Evolutionary conservation across 257 asterid genomes (phyloP), one percentile per base, ranked within the genome.

Genomic region (Salvia splendens): DNA sequence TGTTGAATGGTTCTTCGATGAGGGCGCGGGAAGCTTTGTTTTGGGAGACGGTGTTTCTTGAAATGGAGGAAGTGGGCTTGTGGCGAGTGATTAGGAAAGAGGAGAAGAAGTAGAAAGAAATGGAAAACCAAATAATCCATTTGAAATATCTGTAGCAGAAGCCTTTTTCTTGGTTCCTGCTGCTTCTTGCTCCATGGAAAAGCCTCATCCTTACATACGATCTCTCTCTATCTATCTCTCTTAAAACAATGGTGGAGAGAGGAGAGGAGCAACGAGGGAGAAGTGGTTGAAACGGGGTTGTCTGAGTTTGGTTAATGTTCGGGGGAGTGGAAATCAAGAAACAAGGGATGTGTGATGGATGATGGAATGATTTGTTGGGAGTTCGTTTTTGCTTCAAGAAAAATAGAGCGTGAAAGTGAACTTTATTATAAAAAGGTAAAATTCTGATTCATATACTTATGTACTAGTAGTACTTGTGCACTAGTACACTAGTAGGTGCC

Each of bases 111-210:
- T 80, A 91, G 12, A 84, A 80, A 1, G 86, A 81, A 5, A 88
- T 75, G 11, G 92, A 86, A 42, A 86, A 69, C 90, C 94, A 91
- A 17, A 88, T 77, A 16, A 88, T n/a, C 95, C 95, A 86, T 83
- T 85, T 91, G 81, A 85, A 79, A 77, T 79, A 78, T 81, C 76
- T 80, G 65, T 54, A 69, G 41, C 85, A 78, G 41, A 79, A 80
- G 7, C 71, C 67, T 65, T 72, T 77, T 59, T 82, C 77, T 20
- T 68, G 9, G 51, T 62, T 63, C 35, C 77, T 67, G 69, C 32
- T 50, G 72, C 56, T 49, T 73, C 78, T 76, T 41, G 74, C 11
- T 59, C 72, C 70, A 68, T 77, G 81, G 50, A 77, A 59, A 45
- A 84, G 52, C 79, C 77, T 88, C 95, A 86, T 90, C 72, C 74